Percentiles rank a stretch among this genome's conserved stretches.
Evolutionary conservation across 1,284 basidiomycete species (phyloP).

Genomic region (Boletus semigastroideus): DNA sequence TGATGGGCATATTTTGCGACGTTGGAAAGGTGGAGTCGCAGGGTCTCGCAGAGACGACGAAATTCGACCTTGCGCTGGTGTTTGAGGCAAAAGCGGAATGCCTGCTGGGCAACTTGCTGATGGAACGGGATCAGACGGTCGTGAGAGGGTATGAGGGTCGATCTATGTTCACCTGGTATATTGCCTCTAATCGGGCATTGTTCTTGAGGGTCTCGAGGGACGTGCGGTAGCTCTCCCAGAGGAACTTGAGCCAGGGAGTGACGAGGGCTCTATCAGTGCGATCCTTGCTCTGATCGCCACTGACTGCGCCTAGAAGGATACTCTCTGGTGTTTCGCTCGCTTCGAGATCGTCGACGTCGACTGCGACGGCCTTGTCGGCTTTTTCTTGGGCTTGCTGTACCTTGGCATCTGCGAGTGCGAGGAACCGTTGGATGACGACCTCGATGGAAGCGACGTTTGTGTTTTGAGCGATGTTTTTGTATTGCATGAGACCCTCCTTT

Average conservation of each 20-base stretch:
- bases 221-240: conserved; percentile 98
- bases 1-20: conserved; percentile 97
- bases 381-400: conserved; percentile 86
- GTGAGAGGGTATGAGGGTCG: background rate
- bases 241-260: conserved; percentile 96
- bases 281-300: conserved; percentile 91
- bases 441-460: conserved; percentile 92
- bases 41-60: conserved; percentile 94
- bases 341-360: conserved; percentile 89
- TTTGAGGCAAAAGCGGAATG: conserved; percentile 94
- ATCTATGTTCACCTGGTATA: conserved; percentile 79
- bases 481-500: conserved; percentile 95
- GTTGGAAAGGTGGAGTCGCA: conserved; percentile 93
- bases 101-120: conserved; percentile 94
- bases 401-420: conserved; percentile 86
- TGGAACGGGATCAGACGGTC: background rate
- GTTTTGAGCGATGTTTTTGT: conserved; percentile 96
- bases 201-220: conserved; percentile 97
- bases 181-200: conserved; percentile 89
- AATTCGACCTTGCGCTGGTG: conserved; percentile 97
- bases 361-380: conserved; percentile 68
- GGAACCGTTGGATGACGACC: conserved; percentile 86
- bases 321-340: conserved; percentile 92
- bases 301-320: conserved; percentile 85
- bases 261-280: conserved; percentile 94